These are phyloP conservation scores for Puccinia horiana DNA, from an alignment of 1,284 basidiomycete species.

Conservation along the genomic window DNA sequence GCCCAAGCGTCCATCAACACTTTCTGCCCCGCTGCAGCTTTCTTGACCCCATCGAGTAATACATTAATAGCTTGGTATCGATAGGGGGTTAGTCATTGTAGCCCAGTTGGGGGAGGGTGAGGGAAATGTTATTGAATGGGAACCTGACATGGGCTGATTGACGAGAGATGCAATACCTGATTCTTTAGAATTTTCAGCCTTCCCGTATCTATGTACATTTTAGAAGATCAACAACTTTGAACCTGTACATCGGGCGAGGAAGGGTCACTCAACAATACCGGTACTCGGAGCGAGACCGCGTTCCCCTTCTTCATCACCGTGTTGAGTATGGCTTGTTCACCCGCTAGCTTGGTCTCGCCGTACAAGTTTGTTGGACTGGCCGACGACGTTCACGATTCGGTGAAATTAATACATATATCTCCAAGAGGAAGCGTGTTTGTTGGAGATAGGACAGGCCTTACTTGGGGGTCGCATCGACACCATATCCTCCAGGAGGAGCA, in stretches of 20 bases:
- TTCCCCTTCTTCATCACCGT: constrained; percentile 61
- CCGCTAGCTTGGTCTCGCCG: constrained; percentile 73
- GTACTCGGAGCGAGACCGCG: constrained; percentile 71
- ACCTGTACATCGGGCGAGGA: not conserved
- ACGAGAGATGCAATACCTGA: constrained; percentile 57
- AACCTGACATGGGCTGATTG: not conserved
- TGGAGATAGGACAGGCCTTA: not conserved
- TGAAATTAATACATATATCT: not conserved
- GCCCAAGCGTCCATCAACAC: constrained; percentile 87
- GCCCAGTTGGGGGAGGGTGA: no score
- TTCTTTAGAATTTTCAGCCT: constrained; percentile 72
- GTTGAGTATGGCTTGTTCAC: constrained; percentile 69
- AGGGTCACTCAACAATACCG: constrained; percentile 66
- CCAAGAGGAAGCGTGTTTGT: not conserved
- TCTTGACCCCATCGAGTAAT: constrained; percentile 73
- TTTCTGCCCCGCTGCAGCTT: constrained; percentile 66
- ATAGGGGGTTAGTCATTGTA: no score
- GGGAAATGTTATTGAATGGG: not conserved
- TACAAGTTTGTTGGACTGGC: constrained; percentile 65
- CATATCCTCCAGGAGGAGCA: constrained; percentile 73
- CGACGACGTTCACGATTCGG: not conserved
- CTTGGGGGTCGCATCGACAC: constrained; percentile 69
- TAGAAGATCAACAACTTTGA: no score
- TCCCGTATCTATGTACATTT: constrained; percentile 68
- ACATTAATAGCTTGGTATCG: constrained; percentile 68